Evolutionary conservation across 2,329 filamentous ascomycete species (phyloP).

Genomic region (Daldinia sp.): DNA sequence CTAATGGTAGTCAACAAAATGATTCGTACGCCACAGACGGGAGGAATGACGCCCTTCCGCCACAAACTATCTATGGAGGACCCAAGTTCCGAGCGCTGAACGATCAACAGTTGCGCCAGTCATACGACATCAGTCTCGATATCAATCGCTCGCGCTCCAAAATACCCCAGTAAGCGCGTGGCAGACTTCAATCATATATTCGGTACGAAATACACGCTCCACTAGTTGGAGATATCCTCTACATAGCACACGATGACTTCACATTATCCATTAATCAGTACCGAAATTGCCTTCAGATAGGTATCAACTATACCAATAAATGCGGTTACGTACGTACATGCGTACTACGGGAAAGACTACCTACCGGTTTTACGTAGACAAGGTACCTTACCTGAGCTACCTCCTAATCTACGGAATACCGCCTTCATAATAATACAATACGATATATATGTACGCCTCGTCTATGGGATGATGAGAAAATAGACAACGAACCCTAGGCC

Average conservation of each 20-base stretch:
- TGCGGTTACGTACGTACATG: not conserved
- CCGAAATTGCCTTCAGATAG: not conserved
- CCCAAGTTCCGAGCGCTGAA: conserved; percentile 40
- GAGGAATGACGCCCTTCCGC: conserved; percentile 38
- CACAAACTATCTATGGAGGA: conserved; percentile 14
- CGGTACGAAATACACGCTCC: not conserved
- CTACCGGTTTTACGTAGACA: conserved; percentile 8
- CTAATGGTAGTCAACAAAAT: conserved; percentile 32
- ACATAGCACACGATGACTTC: not conserved
- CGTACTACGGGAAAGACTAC: not conserved
- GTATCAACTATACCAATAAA: not conserved
- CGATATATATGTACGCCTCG: conserved; percentile 18
- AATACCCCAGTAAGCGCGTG: not conserved
- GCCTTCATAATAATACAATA: conserved; percentile 18
- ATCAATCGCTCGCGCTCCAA: not conserved
- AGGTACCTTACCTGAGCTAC: too few relatives aligned
- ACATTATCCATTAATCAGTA: not conserved
- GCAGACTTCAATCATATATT: not conserved
- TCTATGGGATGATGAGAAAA: conserved; percentile 15
- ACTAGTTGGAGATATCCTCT: not conserved
- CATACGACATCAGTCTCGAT: not conserved
- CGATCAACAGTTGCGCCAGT: conserved; percentile 31
- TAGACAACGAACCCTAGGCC: conserved; percentile 21
- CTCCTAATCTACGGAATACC: conserved; percentile 20
- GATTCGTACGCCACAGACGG: conserved; percentile 35